A percentile compares a stretch with the other conserved stretches of the same genome.
phyloP scores from a whole-genome alignment of 768 basidiomycete genomes.

The Lentinus tigrinus region DNA sequence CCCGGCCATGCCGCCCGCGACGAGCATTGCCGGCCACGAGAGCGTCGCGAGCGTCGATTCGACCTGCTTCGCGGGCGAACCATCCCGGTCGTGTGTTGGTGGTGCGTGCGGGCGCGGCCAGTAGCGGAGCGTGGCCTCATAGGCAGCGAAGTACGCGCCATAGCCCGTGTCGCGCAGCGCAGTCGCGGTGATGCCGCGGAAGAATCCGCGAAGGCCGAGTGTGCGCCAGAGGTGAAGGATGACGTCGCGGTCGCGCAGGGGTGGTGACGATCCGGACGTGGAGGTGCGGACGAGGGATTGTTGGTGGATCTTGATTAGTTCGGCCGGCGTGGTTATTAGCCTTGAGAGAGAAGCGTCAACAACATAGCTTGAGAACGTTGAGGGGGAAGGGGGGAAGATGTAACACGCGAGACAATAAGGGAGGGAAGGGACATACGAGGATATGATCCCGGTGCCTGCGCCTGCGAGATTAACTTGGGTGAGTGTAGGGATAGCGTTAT shows the following conservation, averaged over 20 bases:
- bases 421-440: slow-evolving; percentile 58
- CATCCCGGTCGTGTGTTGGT: slow-evolving; percentile 22
- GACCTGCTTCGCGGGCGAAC: slow-evolving; percentile 40
- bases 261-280: slow-evolving; percentile 13
- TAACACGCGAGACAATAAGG: not conserved
- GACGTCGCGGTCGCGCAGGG: slow-evolving; percentile 44
- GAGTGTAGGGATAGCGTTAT: slow-evolving; percentile 56
- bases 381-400: too few relatives aligned
- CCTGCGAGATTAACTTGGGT: slow-evolving; percentile 77
- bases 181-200: slow-evolving; percentile 74
- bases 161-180: slow-evolving; percentile 78
- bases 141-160: slow-evolving; percentile 78
- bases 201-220: slow-evolving; percentile 65
- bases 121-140: slow-evolving; percentile 61
- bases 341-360: slow-evolving; percentile 34
- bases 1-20: slow-evolving; percentile 78
- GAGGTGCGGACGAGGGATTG: slow-evolving; percentile 44
- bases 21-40: slow-evolving; percentile 59
- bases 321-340: slow-evolving; percentile 77
- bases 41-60: slow-evolving; percentile 34
- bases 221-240: slow-evolving; percentile 51
- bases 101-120: slow-evolving; percentile 32
- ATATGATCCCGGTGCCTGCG: slow-evolving; percentile 73
- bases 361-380: not conserved
- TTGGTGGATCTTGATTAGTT: slow-evolving; percentile 86